phyloP scores from a whole-genome alignment of 805 yeast species.

The Spathaspora boniae region DNA sequence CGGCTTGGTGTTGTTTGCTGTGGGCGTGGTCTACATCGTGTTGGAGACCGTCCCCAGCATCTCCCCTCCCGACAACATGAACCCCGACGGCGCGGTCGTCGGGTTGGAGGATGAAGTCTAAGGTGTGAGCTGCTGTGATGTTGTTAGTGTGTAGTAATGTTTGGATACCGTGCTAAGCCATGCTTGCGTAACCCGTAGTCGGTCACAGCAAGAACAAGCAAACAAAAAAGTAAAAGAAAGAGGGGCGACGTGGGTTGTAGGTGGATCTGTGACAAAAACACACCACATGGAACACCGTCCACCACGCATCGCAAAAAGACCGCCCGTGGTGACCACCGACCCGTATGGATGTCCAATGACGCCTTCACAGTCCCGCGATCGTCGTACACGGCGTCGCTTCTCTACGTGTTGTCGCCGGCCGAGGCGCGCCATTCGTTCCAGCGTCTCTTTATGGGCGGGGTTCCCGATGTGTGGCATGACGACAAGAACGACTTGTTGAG shows the following conservation, averaged over 20 bases:
- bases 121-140: too few species aligned
- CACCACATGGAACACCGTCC: too few species aligned
- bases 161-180: too few species aligned
- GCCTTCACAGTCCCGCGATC: conserved; percentile 5
- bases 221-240: too few species aligned
- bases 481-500: conserved; percentile 5
- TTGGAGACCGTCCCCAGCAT: conserved; percentile 73
- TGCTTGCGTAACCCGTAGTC: too few species aligned
- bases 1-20: conserved; percentile 53
- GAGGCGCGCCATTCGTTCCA: conserved; percentile 2
- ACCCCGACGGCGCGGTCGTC: conserved; percentile 37
- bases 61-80: conserved; percentile 82
- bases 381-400: conserved; percentile 8
- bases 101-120: conserved; percentile 41
- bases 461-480: conserved; percentile 8
- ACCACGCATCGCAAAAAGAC: too few species aligned
- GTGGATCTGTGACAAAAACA: too few species aligned
- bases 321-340: too few species aligned
- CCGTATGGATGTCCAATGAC: conserved; percentile 9
- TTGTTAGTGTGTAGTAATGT: too few species aligned
- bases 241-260: too few species aligned
- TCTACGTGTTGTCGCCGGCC: conserved; percentile 1
- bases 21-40: conserved; percentile 57
- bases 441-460: conserved; percentile 5
- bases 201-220: too few species aligned